Base-by-base conservation (phyloP, 208 protist species). In the Leishmania martiniquensis region DNA sequence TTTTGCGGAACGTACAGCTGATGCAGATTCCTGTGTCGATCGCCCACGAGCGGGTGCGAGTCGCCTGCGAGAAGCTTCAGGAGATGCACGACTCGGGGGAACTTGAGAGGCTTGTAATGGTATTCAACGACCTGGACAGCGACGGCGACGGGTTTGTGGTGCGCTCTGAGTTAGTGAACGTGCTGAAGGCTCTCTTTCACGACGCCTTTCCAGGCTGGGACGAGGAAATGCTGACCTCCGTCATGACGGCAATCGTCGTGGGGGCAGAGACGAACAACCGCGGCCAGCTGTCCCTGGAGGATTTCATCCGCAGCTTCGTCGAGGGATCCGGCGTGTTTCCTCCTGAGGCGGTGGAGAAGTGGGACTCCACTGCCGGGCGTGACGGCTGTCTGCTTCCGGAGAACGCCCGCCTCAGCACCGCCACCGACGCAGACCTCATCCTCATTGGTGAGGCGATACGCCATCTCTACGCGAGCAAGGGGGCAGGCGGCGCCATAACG, bases 161-260 rank as follows among this genome's bases (percentile, higher is more conserved):
- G 66, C 86, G 83, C 15, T 78, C 76, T 62, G 75, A 90, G 72
- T 79, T 96, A 78, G 83, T 93, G 32, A 70, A 29, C 7, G 75
- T 92, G 49, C 87, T 96, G 17, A 84, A 71, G 44, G 42, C 82
- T 39, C 78, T 96, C 20, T 96, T 95, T 82, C 72, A 79, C 29
- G 83, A 90, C 60, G 78, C 76, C 25, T 96, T 96, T 74, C 89
- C 92, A 29, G 77, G 82, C 15, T 88, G 88, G 77, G 89, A 91
- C 63, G 87, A 96, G 20, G 85, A 89, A 34, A 91, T 81, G 60
- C 73, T 93, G 62, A 76, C 70, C 42, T 67, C 83, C 39, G 83
- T 96, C 17, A 94, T 96, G 84, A 89, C 85, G 49, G 89, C 93
- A 52, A 82, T 92, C 67, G 86, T 93, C 20, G 77, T 87, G 0